These are phyloP conservation scores for Rubus idaeus DNA, from an alignment of 306 rosid genomes.

Conservation along the genomic window DNA sequence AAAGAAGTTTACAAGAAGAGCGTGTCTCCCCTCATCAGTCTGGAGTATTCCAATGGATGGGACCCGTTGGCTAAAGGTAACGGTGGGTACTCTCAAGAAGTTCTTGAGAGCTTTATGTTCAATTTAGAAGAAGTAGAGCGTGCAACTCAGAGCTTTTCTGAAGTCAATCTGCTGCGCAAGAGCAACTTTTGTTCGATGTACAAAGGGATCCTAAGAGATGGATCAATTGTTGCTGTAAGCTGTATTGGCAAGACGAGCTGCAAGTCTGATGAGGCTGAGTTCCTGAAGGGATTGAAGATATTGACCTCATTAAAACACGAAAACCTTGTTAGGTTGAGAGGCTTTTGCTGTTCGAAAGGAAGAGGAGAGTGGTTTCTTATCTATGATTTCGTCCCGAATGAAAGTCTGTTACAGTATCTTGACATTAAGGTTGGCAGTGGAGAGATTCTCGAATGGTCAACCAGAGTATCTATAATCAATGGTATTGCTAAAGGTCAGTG, in stretches of 20 bases:
- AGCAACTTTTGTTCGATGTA: slow-evolving; percentile 53
- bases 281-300: slow-evolving; percentile 77
- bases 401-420: slow-evolving; percentile 61
- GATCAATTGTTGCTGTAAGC: slow-evolving; percentile 66
- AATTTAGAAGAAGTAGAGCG: slow-evolving; percentile 53
- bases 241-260: slow-evolving; percentile 81
- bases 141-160: slow-evolving; percentile 55
- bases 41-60: slow-evolving; percentile 59
- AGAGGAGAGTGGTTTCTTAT: slow-evolving; percentile 79
- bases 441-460: slow-evolving; percentile 69
- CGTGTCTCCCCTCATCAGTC: slow-evolving; percentile 50
- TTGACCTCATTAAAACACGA: slow-evolving; percentile 67
- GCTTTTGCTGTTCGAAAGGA: slow-evolving; percentile 84
- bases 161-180: slow-evolving; percentile 57
- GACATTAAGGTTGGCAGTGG: slow-evolving; percentile 42
- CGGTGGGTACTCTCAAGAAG: slow-evolving; percentile 47
- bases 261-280: slow-evolving; percentile 73
- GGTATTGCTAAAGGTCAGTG: slow-evolving; percentile 82
- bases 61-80: slow-evolving; percentile 50
- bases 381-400: slow-evolving; percentile 62
- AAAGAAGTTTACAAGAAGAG: slow-evolving; percentile 38
- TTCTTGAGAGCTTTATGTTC: slow-evolving; percentile 46
- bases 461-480: slow-evolving; percentile 67
- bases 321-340: slow-evolving; percentile 76
- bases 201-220: slow-evolving; percentile 68